Evolutionary conservation across 1,284 basidiomycete species (phyloP).

Genomic region (Ganoderma lucidum): DNA sequence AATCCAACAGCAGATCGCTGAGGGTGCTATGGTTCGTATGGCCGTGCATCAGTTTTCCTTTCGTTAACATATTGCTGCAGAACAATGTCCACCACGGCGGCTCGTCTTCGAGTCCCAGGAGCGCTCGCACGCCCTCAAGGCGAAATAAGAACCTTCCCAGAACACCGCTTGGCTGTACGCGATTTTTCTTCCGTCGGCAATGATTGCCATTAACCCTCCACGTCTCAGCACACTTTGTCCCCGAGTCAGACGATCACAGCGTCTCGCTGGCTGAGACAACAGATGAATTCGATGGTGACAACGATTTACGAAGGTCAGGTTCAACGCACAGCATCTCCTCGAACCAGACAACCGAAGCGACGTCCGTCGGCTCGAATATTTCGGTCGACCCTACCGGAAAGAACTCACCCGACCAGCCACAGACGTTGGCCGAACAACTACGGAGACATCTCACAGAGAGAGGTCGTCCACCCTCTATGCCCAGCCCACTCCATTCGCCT

Average conservation of each 20-base stretch:
- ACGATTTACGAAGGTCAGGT: slow-evolving; percentile 49
- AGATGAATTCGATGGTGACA: slow-evolving; percentile 53
- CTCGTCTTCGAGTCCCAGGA: slow-evolving; percentile 67
- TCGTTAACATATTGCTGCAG: slow-evolving; percentile 40
- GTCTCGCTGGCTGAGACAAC: slow-evolving; percentile 32
- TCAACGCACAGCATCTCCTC: slow-evolving; percentile 60
- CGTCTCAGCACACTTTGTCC: slow-evolving; percentile 27
- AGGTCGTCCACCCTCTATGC: slow-evolving; percentile 47
- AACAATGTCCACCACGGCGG: slow-evolving; percentile 63
- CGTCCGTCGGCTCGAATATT: slow-evolving; percentile 59
- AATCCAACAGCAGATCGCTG: slow-evolving; percentile 82
- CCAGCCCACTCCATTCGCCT: slow-evolving; percentile 42
- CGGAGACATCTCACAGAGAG: slow-evolving; percentile 59
- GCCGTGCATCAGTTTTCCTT: slow-evolving; percentile 27
- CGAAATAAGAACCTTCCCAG: slow-evolving; percentile 50
- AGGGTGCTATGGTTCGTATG: slow-evolving; percentile 71
- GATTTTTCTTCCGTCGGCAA: slow-evolving; percentile 30
- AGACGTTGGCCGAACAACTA: slow-evolving; percentile 67
- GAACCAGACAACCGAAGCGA: slow-evolving; percentile 54
- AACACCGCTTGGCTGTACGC: slow-evolving; percentile 40
- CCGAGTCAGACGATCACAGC: slow-evolving; percentile 27
- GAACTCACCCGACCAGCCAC: slow-evolving; percentile 46
- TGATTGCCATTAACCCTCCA: slow-evolving; percentile 9
- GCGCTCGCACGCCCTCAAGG: slow-evolving; percentile 67
- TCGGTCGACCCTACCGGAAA: slow-evolving; percentile 28